phyloP scores from a whole-genome alignment of 1,284 basidiomycete genomes.

The Cutaneotrichosporon cyanovorans region DNA sequence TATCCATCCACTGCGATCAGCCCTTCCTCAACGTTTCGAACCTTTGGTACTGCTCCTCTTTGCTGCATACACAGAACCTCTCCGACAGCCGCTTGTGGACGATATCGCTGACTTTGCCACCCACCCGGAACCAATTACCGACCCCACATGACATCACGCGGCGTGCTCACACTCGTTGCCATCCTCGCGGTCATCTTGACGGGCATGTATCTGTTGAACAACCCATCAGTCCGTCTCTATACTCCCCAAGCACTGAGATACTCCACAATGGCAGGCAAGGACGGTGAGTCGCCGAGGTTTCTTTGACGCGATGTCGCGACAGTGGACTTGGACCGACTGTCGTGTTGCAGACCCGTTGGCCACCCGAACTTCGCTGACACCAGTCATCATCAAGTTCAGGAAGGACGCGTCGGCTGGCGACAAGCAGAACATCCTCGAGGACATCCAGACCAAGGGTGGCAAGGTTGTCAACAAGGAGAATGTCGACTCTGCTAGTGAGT shows the following conservation, averaged over 20 bases:
- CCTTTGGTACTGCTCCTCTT: too few species aligned
- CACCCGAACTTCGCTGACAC: neutral
- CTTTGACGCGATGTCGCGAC: too few species aligned
- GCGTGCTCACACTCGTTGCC: neutral
- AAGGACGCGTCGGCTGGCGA: slow-evolving; percentile 30
- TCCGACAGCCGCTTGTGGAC: too few species aligned
- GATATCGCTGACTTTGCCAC: too few species aligned
- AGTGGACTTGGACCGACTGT: too few species aligned
- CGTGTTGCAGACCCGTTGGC: neutral
- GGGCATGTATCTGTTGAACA: neutral
- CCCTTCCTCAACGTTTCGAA: too few species aligned
- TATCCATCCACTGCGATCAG: too few species aligned
- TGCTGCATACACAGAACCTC: too few species aligned
- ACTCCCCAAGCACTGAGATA: neutral
- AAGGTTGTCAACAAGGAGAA: slow-evolving; percentile 22
- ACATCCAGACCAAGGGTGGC: slow-evolving; percentile 26
- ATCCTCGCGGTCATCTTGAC: neutral
- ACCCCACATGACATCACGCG: neutral
- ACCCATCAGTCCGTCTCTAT: neutral
- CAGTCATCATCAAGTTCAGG: slow-evolving; percentile 40
- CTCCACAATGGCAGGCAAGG: neutral
- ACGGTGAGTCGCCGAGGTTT: slow-evolving; percentile 3
- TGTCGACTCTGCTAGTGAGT: slow-evolving; percentile 34
- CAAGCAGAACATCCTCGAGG: slow-evolving; percentile 24
- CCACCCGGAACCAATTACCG: neutral